Conservation (phyloP, 2,329 filamentous ascomycete species). For the Penicillium concentricum region DNA sequence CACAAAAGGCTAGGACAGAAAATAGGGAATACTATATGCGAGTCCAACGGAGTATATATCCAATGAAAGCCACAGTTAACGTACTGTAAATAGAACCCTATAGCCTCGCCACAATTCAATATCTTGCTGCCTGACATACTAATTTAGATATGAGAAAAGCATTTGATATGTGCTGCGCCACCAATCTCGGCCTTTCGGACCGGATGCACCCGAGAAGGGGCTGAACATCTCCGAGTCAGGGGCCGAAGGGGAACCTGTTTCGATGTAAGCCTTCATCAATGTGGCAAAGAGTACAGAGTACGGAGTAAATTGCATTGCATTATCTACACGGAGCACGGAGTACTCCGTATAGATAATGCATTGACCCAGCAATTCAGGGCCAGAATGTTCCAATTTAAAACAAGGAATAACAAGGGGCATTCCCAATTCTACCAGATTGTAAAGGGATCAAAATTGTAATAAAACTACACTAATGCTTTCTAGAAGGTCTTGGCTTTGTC, state of each 20-base stretch:
- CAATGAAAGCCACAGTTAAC: neutral
- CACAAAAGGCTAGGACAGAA: neutral
- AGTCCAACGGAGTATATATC: neutral
- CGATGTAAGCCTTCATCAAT: neutral
- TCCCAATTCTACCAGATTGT: neutral
- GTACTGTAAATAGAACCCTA: neutral
- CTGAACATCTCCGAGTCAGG: neutral
- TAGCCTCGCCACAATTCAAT: neutral
- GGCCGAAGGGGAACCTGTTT: neutral
- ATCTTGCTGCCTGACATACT: neutral
- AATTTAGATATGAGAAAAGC: neutral
- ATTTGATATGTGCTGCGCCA: neutral
- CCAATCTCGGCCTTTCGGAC: neutral
- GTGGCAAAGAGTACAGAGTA: too few relatives aligned
- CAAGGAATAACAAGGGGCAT: conserved; percentile 1
- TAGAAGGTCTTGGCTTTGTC: conserved; percentile 10
- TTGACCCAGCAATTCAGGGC: neutral
- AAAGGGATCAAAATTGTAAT: neutral
- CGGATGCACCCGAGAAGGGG: neutral
- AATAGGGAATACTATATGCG: neutral
- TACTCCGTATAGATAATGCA: neutral
- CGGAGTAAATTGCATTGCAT: neutral
- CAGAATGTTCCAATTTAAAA: neutral
- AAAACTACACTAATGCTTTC: conserved; percentile 3
- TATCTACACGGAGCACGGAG: too few relatives aligned